These are phyloP conservation scores for Endothia cerciana DNA, from an alignment of 2,329 filamentous ascomycete genomes.

Conservation along the genomic window DNA sequence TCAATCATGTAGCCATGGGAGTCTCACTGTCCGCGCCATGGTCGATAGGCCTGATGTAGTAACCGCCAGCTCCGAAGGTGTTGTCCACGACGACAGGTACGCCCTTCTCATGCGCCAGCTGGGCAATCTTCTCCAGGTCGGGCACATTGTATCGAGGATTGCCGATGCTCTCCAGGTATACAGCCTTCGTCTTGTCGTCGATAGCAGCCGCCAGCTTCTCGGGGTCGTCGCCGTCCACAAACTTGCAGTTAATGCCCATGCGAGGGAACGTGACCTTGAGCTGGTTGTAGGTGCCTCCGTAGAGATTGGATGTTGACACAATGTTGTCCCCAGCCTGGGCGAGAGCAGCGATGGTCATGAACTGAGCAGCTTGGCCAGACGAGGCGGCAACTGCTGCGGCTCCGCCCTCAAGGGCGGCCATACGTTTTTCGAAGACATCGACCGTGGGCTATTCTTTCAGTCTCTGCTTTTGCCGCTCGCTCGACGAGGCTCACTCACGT, in stretches of 20 bases:
- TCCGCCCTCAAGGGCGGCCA: conserved; percentile 93
- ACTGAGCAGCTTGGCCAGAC: conserved; percentile 89
- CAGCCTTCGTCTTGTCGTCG: conserved; percentile 90
- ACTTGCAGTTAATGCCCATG: conserved; percentile 87
- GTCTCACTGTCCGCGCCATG: conserved; percentile 76
- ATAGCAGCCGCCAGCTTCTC: conserved; percentile 81
- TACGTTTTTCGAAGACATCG: conserved; percentile 94
- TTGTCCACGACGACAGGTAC: conserved; percentile 81
- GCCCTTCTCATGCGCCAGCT: conserved; percentile 72
- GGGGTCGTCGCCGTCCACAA: conserved; percentile 78
- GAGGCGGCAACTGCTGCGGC: conserved; percentile 82
- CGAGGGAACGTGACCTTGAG: conserved; percentile 88
- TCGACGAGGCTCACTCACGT: conserved; percentile 58
- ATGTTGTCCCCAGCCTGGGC: conserved; percentile 91
- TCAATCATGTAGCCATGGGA: neutral
- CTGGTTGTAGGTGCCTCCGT: conserved; percentile 97
- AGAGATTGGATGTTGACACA: conserved; percentile 85
- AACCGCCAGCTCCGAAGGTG: conserved; percentile 92
- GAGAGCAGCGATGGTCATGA: conserved; percentile 85
- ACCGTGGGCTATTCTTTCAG: conserved; percentile 72
- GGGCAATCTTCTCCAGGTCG: conserved; percentile 84
- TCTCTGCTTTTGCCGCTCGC: neutral
- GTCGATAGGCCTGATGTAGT: conserved; percentile 82
- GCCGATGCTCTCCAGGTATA: conserved; percentile 90
- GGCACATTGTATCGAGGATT: conserved; percentile 94